Evolutionary conservation across 2,329 filamentous ascomycete species (phyloP).

Genomic region (Microdochium bolleyi): DNA sequence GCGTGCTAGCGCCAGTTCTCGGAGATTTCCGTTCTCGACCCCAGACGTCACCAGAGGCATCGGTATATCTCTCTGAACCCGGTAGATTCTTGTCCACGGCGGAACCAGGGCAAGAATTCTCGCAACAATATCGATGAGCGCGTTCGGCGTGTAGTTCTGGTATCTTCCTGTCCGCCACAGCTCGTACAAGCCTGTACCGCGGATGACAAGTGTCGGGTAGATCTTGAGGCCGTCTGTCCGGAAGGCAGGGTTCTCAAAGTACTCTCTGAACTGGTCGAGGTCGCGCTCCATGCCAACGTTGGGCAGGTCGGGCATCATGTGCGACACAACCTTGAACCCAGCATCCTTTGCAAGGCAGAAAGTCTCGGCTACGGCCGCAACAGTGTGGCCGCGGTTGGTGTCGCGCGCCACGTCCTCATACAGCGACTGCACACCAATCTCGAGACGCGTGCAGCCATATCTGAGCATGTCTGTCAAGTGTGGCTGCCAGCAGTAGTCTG

Average conservation of each 20-base stretch:
- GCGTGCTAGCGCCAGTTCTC: constrained; percentile 85
- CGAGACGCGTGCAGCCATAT: constrained; percentile 93
- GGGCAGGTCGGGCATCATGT: constrained; percentile 99
- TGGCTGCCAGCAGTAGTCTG: constrained; percentile 94
- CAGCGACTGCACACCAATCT: constrained; percentile 91
- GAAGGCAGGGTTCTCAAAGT: constrained; percentile 95
- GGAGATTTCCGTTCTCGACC: constrained; percentile 93
- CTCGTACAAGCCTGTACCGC: constrained; percentile 93
- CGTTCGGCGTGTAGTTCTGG: constrained; percentile 98
- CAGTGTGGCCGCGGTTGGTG: constrained; percentile 93
- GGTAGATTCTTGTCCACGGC: constrained; percentile 97
- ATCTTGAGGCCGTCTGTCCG: constrained; percentile 96
- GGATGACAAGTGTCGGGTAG: constrained; percentile 94
- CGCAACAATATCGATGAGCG: constrained; percentile 88
- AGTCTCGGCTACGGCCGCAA: constrained; percentile 89
- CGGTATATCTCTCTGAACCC: constrained; percentile 97
- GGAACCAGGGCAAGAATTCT: constrained; percentile 92
- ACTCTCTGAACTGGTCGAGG: constrained; percentile 92
- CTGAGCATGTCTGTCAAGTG: constrained; percentile 92
- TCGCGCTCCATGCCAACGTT: constrained; percentile 99
- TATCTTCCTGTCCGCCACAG: constrained; percentile 95
- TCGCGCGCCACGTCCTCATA: constrained; percentile 99
- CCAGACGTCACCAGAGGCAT: constrained; percentile 99
- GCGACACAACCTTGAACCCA: constrained; percentile 96
- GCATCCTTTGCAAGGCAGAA: constrained; percentile 97